Conservation (phyloP, 352 stramenopile species). For the Pythium sp. region DNA sequence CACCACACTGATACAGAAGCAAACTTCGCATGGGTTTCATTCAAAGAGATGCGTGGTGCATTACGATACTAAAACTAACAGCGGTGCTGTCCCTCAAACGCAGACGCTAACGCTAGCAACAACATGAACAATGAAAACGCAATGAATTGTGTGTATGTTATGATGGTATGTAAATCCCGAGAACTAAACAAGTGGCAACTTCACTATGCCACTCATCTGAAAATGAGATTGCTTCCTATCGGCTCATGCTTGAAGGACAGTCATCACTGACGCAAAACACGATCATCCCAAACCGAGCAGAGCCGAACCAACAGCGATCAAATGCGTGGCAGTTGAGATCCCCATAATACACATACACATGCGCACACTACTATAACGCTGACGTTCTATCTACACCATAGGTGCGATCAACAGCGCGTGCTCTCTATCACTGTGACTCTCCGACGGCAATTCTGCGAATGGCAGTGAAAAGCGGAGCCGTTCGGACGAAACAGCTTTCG, state of each 20-base stretch:
- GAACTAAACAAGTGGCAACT: constrained; percentile 22
- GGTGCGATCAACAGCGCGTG: not conserved
- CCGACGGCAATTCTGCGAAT: not conserved
- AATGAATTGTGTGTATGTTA: not conserved
- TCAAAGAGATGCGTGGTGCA: not conserved
- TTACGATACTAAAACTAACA: not conserved
- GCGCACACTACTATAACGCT: not conserved
- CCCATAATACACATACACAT: not conserved
- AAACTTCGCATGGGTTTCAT: not conserved
- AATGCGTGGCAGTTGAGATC: not conserved
- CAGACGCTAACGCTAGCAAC: not conserved
- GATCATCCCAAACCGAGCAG: constrained; percentile 46
- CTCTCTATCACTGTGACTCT: not conserved
- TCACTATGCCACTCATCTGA: constrained; percentile 20
- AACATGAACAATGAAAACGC: not conserved
- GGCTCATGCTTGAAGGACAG: constrained; percentile 41
- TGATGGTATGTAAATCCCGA: constrained; percentile 17
- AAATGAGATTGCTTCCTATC: constrained; percentile 26
- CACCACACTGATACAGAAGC: not conserved
- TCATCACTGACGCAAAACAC: constrained; percentile 19
- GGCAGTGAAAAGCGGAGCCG: not conserved
- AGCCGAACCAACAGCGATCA: constrained; percentile 15
- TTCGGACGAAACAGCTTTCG: not conserved
- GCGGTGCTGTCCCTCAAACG: not conserved
- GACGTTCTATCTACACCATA: not conserved